phyloP scores from a whole-genome alignment of 768 basidiomycete species.

The Mycena epipterygia region DNA sequence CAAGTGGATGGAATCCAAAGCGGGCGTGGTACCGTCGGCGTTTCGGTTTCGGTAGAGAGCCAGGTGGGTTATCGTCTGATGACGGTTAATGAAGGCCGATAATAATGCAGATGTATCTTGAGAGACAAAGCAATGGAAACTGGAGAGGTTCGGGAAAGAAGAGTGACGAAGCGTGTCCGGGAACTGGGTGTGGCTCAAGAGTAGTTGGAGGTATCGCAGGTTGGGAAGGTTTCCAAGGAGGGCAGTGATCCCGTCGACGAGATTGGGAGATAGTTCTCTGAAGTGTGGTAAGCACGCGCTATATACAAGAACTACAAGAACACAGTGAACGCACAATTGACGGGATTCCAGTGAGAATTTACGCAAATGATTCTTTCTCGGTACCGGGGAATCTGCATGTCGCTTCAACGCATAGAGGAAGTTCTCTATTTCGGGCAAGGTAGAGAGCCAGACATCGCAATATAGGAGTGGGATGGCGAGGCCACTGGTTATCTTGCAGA shows the following conservation, averaged over 20 bases:
- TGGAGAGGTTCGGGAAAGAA: neutral
- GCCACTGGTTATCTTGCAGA: neutral
- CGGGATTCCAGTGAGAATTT: no score
- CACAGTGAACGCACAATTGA: no score
- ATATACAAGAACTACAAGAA: no score
- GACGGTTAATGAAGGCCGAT: neutral
- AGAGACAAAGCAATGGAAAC: neutral
- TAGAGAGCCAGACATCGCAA: neutral
- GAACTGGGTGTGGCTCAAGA: neutral
- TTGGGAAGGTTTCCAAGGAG: neutral
- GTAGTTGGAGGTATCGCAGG: neutral
- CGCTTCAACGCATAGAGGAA: no score
- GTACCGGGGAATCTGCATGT: no score
- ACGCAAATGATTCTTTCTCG: no score
- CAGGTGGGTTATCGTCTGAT: neutral
- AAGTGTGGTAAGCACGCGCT: no score
- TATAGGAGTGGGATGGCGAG: neutral
- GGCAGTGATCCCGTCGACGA: neutral
- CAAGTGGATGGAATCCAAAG: neutral
- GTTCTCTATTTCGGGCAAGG: neutral
- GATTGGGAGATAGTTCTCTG: neutral
- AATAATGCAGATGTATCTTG: neutral
- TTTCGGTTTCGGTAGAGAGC: neutral
- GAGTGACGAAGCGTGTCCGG: neutral
- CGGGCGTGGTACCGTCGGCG: neutral